These are phyloP conservation scores for Aspergillus unguis DNA, from an alignment of 2,329 filamentous ascomycete genomes.

Conservation along the genomic window DNA sequence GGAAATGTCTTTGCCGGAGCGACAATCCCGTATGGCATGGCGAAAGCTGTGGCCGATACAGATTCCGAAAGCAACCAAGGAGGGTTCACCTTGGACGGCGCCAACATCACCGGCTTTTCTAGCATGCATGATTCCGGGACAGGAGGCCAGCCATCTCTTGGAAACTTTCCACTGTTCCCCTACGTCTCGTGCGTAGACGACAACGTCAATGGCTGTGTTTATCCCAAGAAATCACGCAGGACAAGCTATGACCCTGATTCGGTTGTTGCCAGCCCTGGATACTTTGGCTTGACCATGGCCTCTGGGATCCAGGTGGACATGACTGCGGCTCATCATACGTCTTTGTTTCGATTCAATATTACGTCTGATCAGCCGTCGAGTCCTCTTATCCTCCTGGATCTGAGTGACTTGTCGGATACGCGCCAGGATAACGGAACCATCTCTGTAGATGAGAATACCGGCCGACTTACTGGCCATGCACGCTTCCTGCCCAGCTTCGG, in stretches of 20 bases:
- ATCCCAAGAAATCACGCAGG: constrained; percentile 54
- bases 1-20: constrained; percentile 59
- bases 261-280: constrained; percentile 61
- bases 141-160: constrained; percentile 58
- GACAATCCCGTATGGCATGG: constrained; percentile 54
- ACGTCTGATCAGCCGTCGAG: constrained; percentile 38
- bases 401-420: constrained; percentile 62
- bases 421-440: constrained; percentile 58
- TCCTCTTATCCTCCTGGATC: constrained; percentile 63
- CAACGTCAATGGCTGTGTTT: constrained; percentile 60
- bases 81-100: constrained; percentile 54
- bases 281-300: constrained; percentile 60
- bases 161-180: constrained; percentile 70
- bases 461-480: constrained; percentile 61
- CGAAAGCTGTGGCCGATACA: constrained; percentile 56
- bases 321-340: constrained; percentile 62
- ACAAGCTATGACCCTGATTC: constrained; percentile 48
- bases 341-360: constrained; percentile 65
- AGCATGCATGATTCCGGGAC: constrained; percentile 52
- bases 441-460: constrained; percentile 54
- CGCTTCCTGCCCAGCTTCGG: constrained; percentile 64
- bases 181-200: constrained; percentile 60
- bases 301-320: constrained; percentile 61
- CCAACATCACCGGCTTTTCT: constrained; percentile 51
- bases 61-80: constrained; percentile 52